phyloP scores from a whole-genome alignment of 805 yeast species.

The Metschnikowia corniflorae region DNA sequence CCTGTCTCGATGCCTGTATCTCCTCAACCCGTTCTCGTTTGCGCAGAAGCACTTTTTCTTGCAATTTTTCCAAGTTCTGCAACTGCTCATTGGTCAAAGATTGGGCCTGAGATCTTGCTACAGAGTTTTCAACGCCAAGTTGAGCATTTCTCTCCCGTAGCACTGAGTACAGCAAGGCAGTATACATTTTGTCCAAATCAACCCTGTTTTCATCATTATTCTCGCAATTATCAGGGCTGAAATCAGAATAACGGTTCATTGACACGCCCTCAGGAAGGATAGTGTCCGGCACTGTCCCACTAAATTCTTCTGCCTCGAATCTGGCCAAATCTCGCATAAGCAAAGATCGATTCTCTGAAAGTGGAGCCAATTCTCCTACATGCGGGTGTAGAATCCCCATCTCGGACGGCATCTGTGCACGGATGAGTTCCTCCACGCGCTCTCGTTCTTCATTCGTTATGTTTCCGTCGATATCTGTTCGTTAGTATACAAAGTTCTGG shows the following conservation, averaged over 20 bases:
- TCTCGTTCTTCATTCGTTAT: conserved; percentile 35
- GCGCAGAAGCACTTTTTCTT: conserved; percentile 21
- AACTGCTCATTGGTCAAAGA: conserved; percentile 27
- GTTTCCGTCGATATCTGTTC: conserved; percentile 30
- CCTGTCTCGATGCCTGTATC: conserved; percentile 39
- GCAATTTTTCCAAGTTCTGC: conserved; percentile 21
- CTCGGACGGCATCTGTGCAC: conserved; percentile 21
- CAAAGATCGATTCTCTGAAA: conserved; percentile 12
- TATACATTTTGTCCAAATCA: conserved; percentile 25
- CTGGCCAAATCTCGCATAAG: conserved; percentile 19
- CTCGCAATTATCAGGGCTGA: conserved; percentile 12
- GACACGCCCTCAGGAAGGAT: conserved; percentile 16
- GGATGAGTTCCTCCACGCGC: conserved; percentile 33
- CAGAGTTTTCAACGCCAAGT: conserved; percentile 29
- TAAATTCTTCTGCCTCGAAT: conserved; percentile 25
- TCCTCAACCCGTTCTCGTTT: conserved; percentile 45
- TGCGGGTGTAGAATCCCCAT: conserved; percentile 13
- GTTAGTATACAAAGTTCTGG: too few relatives aligned
- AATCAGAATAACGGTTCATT: conserved; percentile 22
- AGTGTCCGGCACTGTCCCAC: conserved; percentile 13
- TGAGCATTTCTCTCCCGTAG: conserved; percentile 41
- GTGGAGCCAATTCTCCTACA: conserved; percentile 18
- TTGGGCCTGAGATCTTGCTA: conserved; percentile 37
- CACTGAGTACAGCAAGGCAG: conserved; percentile 38
- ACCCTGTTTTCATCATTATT: not conserved